These are phyloP conservation scores for Marchantia paleacea DNA, from an alignment of 225 moss, liverwort and hornwort species.

Conservation along the genomic window DNA sequence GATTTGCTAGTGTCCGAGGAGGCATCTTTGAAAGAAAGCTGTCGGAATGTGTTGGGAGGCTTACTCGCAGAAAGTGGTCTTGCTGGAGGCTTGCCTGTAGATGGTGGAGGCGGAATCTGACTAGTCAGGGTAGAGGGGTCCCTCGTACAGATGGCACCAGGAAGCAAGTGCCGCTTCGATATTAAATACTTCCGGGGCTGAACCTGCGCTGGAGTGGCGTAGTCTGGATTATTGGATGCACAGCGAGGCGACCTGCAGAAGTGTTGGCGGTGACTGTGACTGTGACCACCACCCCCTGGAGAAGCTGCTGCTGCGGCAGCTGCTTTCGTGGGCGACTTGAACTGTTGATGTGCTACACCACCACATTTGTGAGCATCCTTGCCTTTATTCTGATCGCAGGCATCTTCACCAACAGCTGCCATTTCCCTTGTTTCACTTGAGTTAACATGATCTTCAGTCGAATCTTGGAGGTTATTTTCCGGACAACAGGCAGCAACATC, in stretches of 20 bases:
- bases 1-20: constrained; percentile 6
- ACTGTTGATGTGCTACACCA: not conserved
- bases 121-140: constrained; percentile 33
- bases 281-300: constrained; percentile 1
- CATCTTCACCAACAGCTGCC: not conserved
- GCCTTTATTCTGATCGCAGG: not conserved
- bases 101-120: constrained; percentile 11
- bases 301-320: constrained; percentile 7
- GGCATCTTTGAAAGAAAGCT: constrained; percentile 28
- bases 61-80: constrained; percentile 11
- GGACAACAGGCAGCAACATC: not conserved
- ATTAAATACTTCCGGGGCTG: constrained; percentile 64
- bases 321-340: constrained; percentile 34
- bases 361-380: constrained; percentile 4
- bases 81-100: constrained; percentile 27
- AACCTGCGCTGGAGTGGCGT: constrained; percentile 48
- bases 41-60: constrained; percentile 31
- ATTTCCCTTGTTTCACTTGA: constrained; percentile 1
- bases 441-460: not conserved
- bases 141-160: constrained; percentile 54
- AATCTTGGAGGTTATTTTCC: not conserved
- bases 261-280: constrained; percentile 50
- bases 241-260: constrained; percentile 76
- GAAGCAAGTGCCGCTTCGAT: constrained; percentile 74
- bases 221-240: constrained; percentile 86